A percentile compares a stretch with the other conserved stretches of the same genome.
These are phyloP conservation scores for Nowakowskiella sp. DNA, from an alignment of 192 early-diverging fungal genomes.

Conservation along the genomic window DNA sequence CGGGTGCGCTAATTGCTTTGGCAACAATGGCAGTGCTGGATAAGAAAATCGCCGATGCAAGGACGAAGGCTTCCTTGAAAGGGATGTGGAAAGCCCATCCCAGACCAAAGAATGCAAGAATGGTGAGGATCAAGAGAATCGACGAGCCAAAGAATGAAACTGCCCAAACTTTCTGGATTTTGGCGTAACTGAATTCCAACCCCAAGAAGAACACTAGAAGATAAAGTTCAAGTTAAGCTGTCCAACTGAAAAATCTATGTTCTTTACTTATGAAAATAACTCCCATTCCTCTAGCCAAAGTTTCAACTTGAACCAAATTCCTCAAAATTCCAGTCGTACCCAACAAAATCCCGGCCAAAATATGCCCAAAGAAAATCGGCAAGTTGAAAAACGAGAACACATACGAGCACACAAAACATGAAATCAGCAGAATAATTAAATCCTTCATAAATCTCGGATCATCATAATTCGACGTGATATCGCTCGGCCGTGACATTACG, in stretches of 20 bases:
- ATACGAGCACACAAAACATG: constrained; percentile 14
- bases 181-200: constrained; percentile 48
- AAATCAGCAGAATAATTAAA: constrained; percentile 8
- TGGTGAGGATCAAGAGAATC: constrained; percentile 32
- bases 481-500: constrained; percentile 28
- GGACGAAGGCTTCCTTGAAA: constrained; percentile 36
- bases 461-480: constrained; percentile 25
- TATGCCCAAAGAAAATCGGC: constrained; percentile 51
- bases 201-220: constrained; percentile 55
- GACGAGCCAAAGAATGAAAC: constrained; percentile 37
- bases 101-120: constrained; percentile 22
- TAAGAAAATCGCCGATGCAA: constrained; percentile 44
- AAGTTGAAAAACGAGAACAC: constrained; percentile 11
- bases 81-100: constrained; percentile 25
- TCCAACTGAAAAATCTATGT: too few species aligned
- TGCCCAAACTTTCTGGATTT: constrained; percentile 40
- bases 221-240: too few species aligned
- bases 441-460: constrained; percentile 15
- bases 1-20: constrained; percentile 21
- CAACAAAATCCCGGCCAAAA: constrained; percentile 41
- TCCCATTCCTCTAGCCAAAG: constrained; percentile 42
- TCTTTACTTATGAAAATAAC: constrained; percentile 49
- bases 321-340: constrained; percentile 32
- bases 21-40: constrained; percentile 46
- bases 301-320: constrained; percentile 49